These are phyloP conservation scores for Lachnellula suecica DNA, from an alignment of 2,329 filamentous ascomycete genomes.

Conservation along the genomic window DNA sequence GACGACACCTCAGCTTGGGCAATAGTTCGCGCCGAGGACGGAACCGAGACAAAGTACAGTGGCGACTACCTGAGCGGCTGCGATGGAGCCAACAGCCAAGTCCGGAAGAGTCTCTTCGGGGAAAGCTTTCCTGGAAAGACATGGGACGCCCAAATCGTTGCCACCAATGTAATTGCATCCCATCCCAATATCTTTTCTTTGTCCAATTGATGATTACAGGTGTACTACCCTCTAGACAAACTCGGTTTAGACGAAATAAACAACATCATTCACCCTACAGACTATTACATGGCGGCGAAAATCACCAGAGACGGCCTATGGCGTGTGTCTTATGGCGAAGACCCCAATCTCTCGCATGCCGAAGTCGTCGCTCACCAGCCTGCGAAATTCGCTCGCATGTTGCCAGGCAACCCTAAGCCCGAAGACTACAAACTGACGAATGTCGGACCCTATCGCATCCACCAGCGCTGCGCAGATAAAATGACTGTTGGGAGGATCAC, in stretches of 20 bases:
- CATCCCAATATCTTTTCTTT: too few relatives aligned
- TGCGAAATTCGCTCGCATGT: conserved; percentile 54
- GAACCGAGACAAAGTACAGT: conserved; percentile 34
- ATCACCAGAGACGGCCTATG: conserved; percentile 60
- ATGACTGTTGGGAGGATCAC: conserved; percentile 45
- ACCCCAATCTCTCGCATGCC: conserved; percentile 49
- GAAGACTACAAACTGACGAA: conserved; percentile 55
- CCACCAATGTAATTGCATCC: conserved; percentile 52
- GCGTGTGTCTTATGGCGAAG: conserved; percentile 63
- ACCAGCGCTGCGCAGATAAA: conserved; percentile 45
- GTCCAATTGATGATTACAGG: conserved; percentile 43
- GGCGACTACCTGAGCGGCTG: conserved; percentile 57
- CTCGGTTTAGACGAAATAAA: conserved; percentile 55
- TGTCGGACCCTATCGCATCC: conserved; percentile 48
- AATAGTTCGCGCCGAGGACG: conserved; percentile 35
- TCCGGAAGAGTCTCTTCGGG: conserved; percentile 51
- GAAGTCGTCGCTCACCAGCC: conserved; percentile 53
- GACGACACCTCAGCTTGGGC: conserved; percentile 47
- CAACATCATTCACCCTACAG: conserved; percentile 60
- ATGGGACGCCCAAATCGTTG: conserved; percentile 59
- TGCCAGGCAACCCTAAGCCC: conserved; percentile 59
- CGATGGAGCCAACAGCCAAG: conserved; percentile 51
- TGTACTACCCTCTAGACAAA: conserved; percentile 60
- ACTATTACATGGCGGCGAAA: conserved; percentile 62
- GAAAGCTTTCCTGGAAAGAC: conserved; percentile 58